A percentile compares a stretch with the other conserved stretches of the same genome.
Evolutionary conservation across 306 rosid genomes (phyloP).

Genomic region (Gillenia trifoliata): DNA sequence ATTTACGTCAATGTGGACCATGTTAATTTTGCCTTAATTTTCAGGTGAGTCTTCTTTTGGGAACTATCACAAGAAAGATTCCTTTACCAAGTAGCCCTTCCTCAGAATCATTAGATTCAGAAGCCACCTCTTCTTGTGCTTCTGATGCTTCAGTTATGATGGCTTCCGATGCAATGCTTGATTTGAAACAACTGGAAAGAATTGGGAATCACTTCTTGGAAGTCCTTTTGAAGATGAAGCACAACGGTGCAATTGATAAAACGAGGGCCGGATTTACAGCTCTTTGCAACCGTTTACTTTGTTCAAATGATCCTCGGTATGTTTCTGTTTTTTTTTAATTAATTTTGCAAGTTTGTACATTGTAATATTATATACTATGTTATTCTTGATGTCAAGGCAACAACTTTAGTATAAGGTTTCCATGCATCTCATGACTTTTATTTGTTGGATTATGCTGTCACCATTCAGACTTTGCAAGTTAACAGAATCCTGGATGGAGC

Average conservation of each 20-base stretch:
- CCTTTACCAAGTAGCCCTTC: constrained; percentile 56
- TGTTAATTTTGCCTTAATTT: constrained; percentile 17
- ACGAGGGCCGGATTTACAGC: constrained; percentile 98
- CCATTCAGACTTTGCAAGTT: constrained; percentile 68
- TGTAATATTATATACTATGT: not conserved
- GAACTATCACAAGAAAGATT: constrained; percentile 82
- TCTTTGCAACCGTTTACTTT: constrained; percentile 91
- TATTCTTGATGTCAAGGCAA: not conserved
- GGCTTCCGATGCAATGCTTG: constrained; percentile 55
- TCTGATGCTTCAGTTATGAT: constrained; percentile 20
- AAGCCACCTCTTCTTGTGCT: constrained; percentile 32
- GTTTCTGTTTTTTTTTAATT: not conserved
- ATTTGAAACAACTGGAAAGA: constrained; percentile 74
- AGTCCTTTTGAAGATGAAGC: constrained; percentile 98
- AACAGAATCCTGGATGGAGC: constrained; percentile 96
- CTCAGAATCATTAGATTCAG: constrained; percentile 40
- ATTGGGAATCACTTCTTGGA: constrained; percentile 94
- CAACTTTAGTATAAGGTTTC: not conserved
- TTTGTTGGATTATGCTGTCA: not conserved
- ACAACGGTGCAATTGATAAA: constrained; percentile 98
- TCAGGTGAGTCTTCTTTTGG: constrained; percentile 98
- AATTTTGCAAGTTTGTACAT: not conserved
- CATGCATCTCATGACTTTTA: not conserved
- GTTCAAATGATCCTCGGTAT: constrained; percentile 83
- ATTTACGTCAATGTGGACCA: not conserved